Evolutionary conservation across 805 yeast genomes (phyloP).

Genomic region (Isabelozyma pseudorhagii): DNA sequence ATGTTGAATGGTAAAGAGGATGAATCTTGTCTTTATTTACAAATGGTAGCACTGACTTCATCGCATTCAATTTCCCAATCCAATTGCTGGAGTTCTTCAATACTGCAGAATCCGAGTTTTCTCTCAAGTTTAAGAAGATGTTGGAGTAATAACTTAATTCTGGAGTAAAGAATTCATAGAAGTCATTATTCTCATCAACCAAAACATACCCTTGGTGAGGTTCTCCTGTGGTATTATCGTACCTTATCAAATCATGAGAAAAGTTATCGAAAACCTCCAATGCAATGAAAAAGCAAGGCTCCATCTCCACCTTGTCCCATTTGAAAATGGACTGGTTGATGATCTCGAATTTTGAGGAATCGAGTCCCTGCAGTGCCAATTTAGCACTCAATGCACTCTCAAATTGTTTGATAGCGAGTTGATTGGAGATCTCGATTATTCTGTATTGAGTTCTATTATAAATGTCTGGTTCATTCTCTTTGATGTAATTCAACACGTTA

Average conservation of each 20-base stretch:
- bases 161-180: slow-evolving; percentile 67
- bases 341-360: slow-evolving; percentile 55
- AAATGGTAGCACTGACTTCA: slow-evolving; percentile 28
- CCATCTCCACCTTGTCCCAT: slow-evolving; percentile 58
- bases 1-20: slow-evolving; percentile 55
- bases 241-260: slow-evolving; percentile 76
- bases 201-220: slow-evolving; percentile 80
- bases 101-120: slow-evolving; percentile 39
- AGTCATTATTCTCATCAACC: slow-evolving; percentile 69
- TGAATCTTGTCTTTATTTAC: slow-evolving; percentile 39
- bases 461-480: slow-evolving; percentile 66
- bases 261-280: slow-evolving; percentile 83
- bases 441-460: slow-evolving; percentile 64
- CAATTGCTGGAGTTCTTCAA: slow-evolving; percentile 19
- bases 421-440: slow-evolving; percentile 67
- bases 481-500: slow-evolving; percentile 64
- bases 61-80: slow-evolving; percentile 19
- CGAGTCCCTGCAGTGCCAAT: slow-evolving; percentile 41
- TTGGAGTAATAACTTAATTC: slow-evolving; percentile 56
- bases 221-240: slow-evolving; percentile 61
- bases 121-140: slow-evolving; percentile 55
- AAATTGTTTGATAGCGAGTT: slow-evolving; percentile 57
- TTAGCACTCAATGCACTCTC: slow-evolving; percentile 31
- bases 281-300: slow-evolving; percentile 76
- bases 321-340: slow-evolving; percentile 74